Conservation (phyloP, 768 basidiomycete species). For the Strobilomyces confusus region DNA sequence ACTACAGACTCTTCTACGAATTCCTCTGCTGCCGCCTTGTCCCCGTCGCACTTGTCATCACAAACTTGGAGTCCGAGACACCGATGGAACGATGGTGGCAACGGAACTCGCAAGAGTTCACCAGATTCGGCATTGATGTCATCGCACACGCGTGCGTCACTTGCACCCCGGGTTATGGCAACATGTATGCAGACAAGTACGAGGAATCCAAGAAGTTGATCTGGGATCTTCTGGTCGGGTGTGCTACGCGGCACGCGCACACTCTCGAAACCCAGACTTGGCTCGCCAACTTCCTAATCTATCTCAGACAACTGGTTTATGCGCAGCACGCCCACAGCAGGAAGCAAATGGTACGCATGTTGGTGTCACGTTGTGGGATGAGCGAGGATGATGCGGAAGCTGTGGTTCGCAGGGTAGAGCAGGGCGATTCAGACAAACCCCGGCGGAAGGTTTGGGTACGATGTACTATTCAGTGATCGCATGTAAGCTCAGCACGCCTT, state of each 20-base stretch:
- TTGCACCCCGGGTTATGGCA: conserved; percentile 28
- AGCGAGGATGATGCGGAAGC: conserved; percentile 17
- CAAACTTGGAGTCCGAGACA: conserved; percentile 35
- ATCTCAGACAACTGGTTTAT: conserved; percentile 23
- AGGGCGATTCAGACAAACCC: not conserved
- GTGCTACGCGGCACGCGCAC: conserved; percentile 18
- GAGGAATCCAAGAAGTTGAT: conserved; percentile 31
- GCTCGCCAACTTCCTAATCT: conserved; percentile 22
- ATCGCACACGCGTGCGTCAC: conserved; percentile 31
- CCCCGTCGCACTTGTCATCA: conserved; percentile 38
- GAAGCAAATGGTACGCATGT: conserved; percentile 26
- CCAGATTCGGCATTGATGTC: conserved; percentile 18
- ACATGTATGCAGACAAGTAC: conserved; percentile 34
- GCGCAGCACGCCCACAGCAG: conserved; percentile 16
- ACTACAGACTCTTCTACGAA: conserved; percentile 37
- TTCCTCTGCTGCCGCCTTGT: conserved; percentile 37
- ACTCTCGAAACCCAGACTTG: conserved; percentile 21
- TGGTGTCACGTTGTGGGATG: conserved; percentile 26
- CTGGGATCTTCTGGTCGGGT: conserved; percentile 22
- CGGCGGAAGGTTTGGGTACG: conserved; percentile 1
- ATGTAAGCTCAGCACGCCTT: conserved; percentile 7
- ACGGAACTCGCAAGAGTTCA: conserved; percentile 26
- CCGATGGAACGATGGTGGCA: conserved; percentile 35
- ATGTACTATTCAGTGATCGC: conserved; percentile 19
- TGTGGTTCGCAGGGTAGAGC: conserved; percentile 17